These are phyloP conservation scores for Flaveria floridana DNA, from an alignment of 140 eudicot species.

Conservation along the genomic window DNA sequence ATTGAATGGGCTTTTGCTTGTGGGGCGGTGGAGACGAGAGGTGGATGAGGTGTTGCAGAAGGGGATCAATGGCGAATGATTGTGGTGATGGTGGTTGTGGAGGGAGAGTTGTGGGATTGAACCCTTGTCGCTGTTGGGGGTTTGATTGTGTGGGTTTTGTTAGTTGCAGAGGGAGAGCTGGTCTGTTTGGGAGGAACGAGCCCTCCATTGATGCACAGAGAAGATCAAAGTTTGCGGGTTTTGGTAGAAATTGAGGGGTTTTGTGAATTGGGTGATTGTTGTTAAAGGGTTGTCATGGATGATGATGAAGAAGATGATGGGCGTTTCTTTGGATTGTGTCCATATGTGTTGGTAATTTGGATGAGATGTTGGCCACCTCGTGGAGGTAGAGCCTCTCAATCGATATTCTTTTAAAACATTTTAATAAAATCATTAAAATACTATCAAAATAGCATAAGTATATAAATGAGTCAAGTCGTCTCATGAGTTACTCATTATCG, in stretches of 20 bases:
- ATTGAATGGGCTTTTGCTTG: slow-evolving; percentile 34
- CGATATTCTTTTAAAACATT: no score
- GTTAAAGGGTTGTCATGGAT: slow-evolving; percentile 23
- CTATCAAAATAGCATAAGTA: no score
- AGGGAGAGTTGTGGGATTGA: slow-evolving; percentile 61
- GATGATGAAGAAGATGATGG: slow-evolving; percentile 11
- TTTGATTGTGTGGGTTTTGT: slow-evolving; percentile 60
- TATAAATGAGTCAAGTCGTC: no score
- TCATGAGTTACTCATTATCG: no score
- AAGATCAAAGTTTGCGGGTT: slow-evolving; percentile 11
- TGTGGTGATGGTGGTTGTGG: slow-evolving; percentile 59
- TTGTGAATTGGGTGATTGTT: slow-evolving; percentile 21
- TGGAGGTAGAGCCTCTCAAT: no score
- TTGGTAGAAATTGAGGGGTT: slow-evolving; percentile 22
- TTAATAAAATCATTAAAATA: no score
- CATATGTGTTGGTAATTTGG: slow-evolving; percentile 34
- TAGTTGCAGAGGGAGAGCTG: slow-evolving; percentile 64
- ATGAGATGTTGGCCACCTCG: slow-evolving; percentile 27
- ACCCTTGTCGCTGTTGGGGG: slow-evolving; percentile 39
- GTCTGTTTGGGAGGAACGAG: slow-evolving; percentile 69
- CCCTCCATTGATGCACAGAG: slow-evolving; percentile 59
- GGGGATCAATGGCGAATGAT: slow-evolving; percentile 68
- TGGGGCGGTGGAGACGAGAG: slow-evolving; percentile 56
- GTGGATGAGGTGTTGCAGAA: slow-evolving; percentile 62
- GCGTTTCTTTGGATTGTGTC: slow-evolving; percentile 35